Evolutionary conservation across 176 grass and related monocot species (phyloP).

Genomic region (Poa annua): DNA sequence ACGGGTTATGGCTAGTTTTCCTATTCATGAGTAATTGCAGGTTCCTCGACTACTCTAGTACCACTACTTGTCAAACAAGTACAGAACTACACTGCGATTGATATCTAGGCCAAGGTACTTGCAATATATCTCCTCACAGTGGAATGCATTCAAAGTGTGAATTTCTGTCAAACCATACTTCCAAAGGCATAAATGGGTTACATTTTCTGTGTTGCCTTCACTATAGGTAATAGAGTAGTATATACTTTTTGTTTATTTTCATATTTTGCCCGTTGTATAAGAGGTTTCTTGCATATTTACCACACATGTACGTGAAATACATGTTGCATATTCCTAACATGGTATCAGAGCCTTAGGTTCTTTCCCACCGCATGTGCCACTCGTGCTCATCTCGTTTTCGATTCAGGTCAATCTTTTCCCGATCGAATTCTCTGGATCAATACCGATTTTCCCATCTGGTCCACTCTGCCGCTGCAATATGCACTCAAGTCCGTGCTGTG

Average conservation of each 20-base stretch:
- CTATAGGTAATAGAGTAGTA: background rate
- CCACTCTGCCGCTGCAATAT: background rate
- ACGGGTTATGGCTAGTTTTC: background rate
- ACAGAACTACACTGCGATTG: background rate
- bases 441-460: background rate
- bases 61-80: background rate
- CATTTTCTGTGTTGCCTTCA: background rate
- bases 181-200: background rate
- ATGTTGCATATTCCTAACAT: background rate
- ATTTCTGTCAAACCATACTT: background rate
- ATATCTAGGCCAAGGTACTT: background rate
- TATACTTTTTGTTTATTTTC: background rate
- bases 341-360: background rate
- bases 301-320: background rate
- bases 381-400: background rate
- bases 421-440: background rate
- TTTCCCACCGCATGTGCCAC: background rate
- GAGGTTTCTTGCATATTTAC: background rate
- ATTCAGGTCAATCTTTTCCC: background rate
- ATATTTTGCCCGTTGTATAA: background rate
- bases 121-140: slow-evolving; percentile 13
- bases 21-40: background rate
- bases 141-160: background rate
- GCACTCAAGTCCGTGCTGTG: background rate
- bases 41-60: background rate